Percentiles rank a stretch among this genome's conserved stretches.
phyloP scores from a whole-genome alignment of 2,329 filamentous ascomycete genomes.

The Microthyrium microscopicum region DNA sequence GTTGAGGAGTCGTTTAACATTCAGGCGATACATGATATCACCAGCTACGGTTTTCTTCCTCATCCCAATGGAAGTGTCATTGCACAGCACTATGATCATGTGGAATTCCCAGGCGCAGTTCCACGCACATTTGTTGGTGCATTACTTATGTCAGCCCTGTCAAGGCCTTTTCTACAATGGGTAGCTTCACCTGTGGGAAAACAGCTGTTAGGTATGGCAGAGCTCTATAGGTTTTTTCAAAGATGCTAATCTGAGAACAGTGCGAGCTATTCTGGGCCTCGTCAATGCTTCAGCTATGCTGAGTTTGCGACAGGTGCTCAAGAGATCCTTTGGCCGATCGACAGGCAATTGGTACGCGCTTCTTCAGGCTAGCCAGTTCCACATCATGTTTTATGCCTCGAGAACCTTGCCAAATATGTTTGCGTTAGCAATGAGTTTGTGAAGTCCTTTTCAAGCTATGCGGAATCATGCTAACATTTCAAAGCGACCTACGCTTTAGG shows the following conservation, averaged over 20 bases:
- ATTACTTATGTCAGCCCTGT: conserved; percentile 55
- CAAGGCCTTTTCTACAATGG: conserved; percentile 46
- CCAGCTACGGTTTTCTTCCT: conserved; percentile 59
- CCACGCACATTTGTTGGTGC: conserved; percentile 81
- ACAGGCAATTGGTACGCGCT: conserved; percentile 65
- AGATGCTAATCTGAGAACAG: conserved; percentile 20
- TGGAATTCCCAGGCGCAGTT: conserved; percentile 77
- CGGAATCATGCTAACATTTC: conserved; percentile 1
- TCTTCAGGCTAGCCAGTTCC: conserved; percentile 73
- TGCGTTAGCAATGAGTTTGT: conserved; percentile 69
- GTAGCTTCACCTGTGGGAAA: conserved; percentile 38
- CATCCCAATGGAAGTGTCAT: too few relatives aligned
- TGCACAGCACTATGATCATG: conserved; percentile 66
- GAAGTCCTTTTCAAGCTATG: neutral
- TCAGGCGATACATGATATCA: conserved; percentile 80
- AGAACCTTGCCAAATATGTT: conserved; percentile 93
- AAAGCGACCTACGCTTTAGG: conserved; percentile 49
- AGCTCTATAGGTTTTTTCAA: neutral
- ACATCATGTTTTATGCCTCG: conserved; percentile 82
- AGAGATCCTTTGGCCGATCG: conserved; percentile 47
- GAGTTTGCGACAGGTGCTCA: conserved; percentile 46
- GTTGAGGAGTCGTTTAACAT: conserved; percentile 98
- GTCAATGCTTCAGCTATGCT: conserved; percentile 56
- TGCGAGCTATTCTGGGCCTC: conserved; percentile 60
- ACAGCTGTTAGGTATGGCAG: conserved; percentile 35